Percentiles rank a stretch among this genome's conserved stretches.
Evolutionary conservation across 129 eudicot genomes (phyloP).

Genomic region (Ambrosia artemisiifolia): DNA sequence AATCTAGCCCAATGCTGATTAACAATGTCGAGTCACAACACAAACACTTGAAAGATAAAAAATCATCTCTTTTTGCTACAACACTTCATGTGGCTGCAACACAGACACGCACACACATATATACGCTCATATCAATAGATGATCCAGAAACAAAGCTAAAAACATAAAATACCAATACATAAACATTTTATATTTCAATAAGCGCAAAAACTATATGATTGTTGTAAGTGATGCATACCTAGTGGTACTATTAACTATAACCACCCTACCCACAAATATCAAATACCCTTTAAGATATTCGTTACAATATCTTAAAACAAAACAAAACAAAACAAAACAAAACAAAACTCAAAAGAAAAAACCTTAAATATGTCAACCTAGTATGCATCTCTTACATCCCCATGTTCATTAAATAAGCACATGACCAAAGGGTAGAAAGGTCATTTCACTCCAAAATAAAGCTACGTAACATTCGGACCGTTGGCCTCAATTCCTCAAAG

Average conservation of each 20-base stretch:
- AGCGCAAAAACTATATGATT: not conserved
- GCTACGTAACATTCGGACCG: constrained; percentile 29
- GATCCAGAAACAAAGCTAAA: not conserved
- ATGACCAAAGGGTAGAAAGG: constrained; percentile 24
- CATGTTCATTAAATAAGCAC: constrained; percentile 24
- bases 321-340: not conserved
- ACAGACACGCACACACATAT: no score
- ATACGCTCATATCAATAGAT: not conserved
- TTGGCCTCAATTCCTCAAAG: constrained; percentile 41
- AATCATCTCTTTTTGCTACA: no score
- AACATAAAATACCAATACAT: not conserved
- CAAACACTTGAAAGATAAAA: no score
- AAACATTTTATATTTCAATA: not conserved
- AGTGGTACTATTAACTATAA: not conserved
- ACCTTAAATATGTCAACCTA: constrained; percentile 17
- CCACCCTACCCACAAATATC: not conserved
- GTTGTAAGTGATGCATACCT: constrained; percentile 42
- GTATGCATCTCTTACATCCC: constrained; percentile 43
- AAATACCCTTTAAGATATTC: not conserved
- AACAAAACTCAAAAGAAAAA: not conserved
- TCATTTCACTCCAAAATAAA: constrained; percentile 17
- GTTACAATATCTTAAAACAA: not conserved
- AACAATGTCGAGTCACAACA: no score
- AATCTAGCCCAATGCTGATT: no score
- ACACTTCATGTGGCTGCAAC: no score